A percentile compares a stretch with the other conserved stretches of the same genome.
Conservation (phyloP, 192 early-diverging fungal genomes). For the Coemansia sp. region DNA sequence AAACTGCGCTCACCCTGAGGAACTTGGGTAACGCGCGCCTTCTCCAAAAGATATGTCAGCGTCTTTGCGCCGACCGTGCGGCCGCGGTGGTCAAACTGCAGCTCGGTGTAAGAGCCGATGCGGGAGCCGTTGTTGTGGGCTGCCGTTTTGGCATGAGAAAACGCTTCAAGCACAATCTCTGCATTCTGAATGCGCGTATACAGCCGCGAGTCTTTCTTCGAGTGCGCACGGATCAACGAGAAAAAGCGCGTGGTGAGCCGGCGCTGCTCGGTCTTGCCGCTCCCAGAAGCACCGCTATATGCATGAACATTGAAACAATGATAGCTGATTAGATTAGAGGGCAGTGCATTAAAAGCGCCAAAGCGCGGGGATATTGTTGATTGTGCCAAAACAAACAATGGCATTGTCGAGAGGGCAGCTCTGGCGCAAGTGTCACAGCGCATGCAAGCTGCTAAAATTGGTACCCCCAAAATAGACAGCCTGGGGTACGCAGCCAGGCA, state of each 20-base stretch:
- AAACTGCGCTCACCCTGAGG: slow-evolving; percentile 77
- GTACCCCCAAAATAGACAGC: slow-evolving; percentile 1
- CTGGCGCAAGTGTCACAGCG: background rate
- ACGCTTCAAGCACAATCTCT: slow-evolving; percentile 77
- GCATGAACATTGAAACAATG: background rate
- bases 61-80: slow-evolving; percentile 81
- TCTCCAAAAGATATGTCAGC: slow-evolving; percentile 87
- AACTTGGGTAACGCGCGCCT: slow-evolving; percentile 69
- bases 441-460: background rate
- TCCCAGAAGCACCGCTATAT: slow-evolving; percentile 78
- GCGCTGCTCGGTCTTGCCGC: slow-evolving; percentile 82
- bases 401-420: background rate
- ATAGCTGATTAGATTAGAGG: background rate
- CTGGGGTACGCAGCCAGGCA: background rate
- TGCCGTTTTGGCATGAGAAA: slow-evolving; percentile 78
- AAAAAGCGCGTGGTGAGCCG: slow-evolving; percentile 62
- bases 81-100: slow-evolving; percentile 87
- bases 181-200: slow-evolving; percentile 66
- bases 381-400: slow-evolving; percentile 7
- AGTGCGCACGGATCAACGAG: slow-evolving; percentile 63
- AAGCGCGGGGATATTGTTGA: background rate
- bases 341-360: background rate
- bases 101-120: slow-evolving; percentile 76
- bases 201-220: slow-evolving; percentile 68
- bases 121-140: slow-evolving; percentile 79